phyloP scores from a whole-genome alignment of 345 rosid genomes.

The Bruguiera sexangula region DNA sequence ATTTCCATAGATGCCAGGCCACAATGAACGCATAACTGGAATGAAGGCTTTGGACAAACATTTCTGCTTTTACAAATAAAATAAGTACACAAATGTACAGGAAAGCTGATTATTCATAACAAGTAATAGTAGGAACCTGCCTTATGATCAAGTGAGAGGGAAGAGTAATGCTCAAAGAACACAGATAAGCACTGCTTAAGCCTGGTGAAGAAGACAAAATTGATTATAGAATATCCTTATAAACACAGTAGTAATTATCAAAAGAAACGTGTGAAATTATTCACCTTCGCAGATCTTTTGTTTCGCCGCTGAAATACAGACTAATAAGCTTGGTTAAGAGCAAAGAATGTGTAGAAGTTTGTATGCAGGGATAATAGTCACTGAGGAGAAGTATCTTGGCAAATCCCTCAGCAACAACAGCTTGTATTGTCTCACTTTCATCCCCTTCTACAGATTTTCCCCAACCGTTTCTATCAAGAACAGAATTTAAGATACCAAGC shows the following conservation, averaged over 20 bases:
- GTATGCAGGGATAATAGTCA: constrained; percentile 69
- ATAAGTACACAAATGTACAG: not conserved
- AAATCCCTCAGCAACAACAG: constrained; percentile 86
- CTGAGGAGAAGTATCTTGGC: constrained; percentile 87
- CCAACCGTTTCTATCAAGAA: constrained; percentile 51
- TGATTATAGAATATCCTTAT: constrained; percentile 12
- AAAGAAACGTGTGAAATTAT: constrained; percentile 3
- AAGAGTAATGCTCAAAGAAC: constrained; percentile 86
- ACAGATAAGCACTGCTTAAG: constrained; percentile 91
- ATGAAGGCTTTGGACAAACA: constrained; percentile 75
- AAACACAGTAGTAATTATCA: constrained; percentile 2
- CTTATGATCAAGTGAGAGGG: constrained; percentile 77
- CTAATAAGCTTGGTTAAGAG: constrained; percentile 65
- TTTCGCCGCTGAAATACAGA: constrained; percentile 72
- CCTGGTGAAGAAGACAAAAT: constrained; percentile 42
- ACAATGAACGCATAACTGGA: constrained; percentile 80
- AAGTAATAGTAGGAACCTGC: constrained; percentile 31
- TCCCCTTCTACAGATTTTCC: constrained; percentile 37
- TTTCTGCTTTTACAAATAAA: constrained; percentile 49
- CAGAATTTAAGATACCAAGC: constrained; percentile 65
- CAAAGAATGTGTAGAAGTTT: constrained; percentile 49
- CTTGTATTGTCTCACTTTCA: constrained; percentile 70
- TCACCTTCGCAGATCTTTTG: constrained; percentile 70
- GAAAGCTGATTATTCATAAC: not conserved
- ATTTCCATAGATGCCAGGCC: constrained; percentile 79